These are phyloP conservation scores for Exophiala phaeomuriformis DNA, from an alignment of 2,329 filamentous ascomycete species.

Conservation along the genomic window DNA sequence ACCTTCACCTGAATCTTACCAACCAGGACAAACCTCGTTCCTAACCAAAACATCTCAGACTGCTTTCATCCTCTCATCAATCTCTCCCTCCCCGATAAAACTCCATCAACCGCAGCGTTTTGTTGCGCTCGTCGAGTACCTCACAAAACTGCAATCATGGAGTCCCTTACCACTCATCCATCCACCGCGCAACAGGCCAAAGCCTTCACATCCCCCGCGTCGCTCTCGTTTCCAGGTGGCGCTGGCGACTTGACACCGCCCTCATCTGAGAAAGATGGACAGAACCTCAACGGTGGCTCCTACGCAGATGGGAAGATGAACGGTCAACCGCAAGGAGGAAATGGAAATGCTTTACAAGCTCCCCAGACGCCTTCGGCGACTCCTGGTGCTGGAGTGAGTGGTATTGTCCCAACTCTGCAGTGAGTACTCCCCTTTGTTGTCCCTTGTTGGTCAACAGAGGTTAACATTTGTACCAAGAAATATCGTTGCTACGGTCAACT, in stretches of 20 bases:
- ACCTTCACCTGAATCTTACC: slow-evolving; percentile 1
- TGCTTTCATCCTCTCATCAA: slow-evolving; percentile 10
- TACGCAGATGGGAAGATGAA: slow-evolving; percentile 44
- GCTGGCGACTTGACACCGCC: slow-evolving; percentile 77
- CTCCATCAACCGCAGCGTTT: slow-evolving; percentile 24
- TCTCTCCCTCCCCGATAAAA: slow-evolving; percentile 17
- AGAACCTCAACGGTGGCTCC: slow-evolving; percentile 39
- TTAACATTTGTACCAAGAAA: slow-evolving; percentile 63
- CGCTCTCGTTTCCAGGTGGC: slow-evolving; percentile 82
- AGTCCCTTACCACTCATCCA: slow-evolving; percentile 84
- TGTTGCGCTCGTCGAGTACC: slow-evolving; percentile 33
- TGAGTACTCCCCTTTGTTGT: slow-evolving; percentile 61
- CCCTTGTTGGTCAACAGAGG: slow-evolving; percentile 42
- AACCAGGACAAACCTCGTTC: no score
- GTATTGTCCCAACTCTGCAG: slow-evolving; percentile 89
- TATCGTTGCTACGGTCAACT: slow-evolving; percentile 97
- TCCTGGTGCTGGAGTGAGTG: slow-evolving; percentile 74
- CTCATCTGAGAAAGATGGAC: slow-evolving; percentile 61
- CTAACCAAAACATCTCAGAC: background rate
- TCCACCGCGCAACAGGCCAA: slow-evolving; percentile 87
- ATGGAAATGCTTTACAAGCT: slow-evolving; percentile 68
- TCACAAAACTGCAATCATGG: slow-evolving; percentile 51
- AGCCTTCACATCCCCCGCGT: slow-evolving; percentile 87
- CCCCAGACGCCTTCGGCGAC: slow-evolving; percentile 88
- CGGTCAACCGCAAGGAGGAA: slow-evolving; percentile 55